Conservation (phyloP, 768 basidiomycete species). For the Sporobolomyces pararoseus region DNA sequence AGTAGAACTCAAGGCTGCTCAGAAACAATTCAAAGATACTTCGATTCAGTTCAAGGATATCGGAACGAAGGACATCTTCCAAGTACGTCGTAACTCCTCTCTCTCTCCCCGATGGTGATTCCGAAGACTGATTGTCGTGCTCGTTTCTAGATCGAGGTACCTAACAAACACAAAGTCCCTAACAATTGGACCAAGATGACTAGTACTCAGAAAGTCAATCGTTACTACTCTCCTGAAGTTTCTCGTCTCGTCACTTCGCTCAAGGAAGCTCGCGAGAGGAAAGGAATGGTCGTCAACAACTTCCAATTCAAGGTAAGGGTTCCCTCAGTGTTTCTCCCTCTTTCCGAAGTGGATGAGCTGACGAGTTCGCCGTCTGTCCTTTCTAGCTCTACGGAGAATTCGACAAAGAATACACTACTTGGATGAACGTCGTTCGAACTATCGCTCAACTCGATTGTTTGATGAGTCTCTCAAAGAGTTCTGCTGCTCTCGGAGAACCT, state of each 20-base stretch:
- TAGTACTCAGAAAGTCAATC: constrained; percentile 59
- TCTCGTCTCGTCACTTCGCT: constrained; percentile 68
- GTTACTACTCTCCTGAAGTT: constrained; percentile 74
- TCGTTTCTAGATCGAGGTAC: constrained; percentile 38
- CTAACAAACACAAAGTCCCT: constrained; percentile 37
- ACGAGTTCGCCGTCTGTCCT: neutral
- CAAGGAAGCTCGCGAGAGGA: constrained; percentile 90
- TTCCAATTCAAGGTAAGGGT: constrained; percentile 63
- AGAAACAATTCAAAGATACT: constrained; percentile 61
- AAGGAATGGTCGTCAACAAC: constrained; percentile 69
- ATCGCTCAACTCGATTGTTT: constrained; percentile 96
- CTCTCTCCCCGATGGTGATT: neutral
- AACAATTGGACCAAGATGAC: constrained; percentile 65
- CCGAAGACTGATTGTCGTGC: no score
- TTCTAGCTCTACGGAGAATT: constrained; percentile 66
- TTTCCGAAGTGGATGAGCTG: neutral
- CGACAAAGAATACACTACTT: constrained; percentile 65
- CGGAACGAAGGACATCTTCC: constrained; percentile 47
- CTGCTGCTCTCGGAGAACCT: constrained; percentile 84
- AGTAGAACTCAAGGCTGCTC: constrained; percentile 61
- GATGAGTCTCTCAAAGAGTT: constrained; percentile 83
- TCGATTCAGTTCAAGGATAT: constrained; percentile 37
- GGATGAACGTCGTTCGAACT: constrained; percentile 77
- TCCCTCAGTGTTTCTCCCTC: neutral
- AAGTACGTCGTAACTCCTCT: constrained; percentile 9